phyloP scores from a whole-genome alignment of 108 stramenopile species.

The Conticribra guillardii region DNA sequence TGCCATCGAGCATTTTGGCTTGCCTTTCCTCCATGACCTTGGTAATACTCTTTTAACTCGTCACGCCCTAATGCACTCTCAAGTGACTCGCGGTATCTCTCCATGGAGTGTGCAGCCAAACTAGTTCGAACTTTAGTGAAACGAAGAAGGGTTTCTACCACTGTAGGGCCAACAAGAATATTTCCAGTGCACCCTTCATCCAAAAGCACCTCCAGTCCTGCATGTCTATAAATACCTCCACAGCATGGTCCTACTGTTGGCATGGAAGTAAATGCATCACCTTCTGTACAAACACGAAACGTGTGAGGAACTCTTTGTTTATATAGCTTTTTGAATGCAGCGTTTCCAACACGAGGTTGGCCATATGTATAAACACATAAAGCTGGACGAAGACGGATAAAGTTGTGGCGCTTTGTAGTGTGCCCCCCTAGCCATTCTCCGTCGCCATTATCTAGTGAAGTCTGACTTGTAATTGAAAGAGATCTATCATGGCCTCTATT shows the following conservation, averaged over 20 bases:
- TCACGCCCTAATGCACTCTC: constrained; percentile 67
- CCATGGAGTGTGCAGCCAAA: constrained; percentile 68
- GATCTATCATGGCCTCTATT: background rate
- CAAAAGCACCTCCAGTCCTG: constrained; percentile 75
- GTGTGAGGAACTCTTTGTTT: constrained; percentile 81
- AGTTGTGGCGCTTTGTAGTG: constrained; percentile 17
- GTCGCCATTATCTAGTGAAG: constrained; percentile 27
- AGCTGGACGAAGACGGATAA: constrained; percentile 65
- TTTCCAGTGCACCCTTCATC: constrained; percentile 84
- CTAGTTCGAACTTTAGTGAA: constrained; percentile 78
- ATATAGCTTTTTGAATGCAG: constrained; percentile 69
- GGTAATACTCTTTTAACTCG: constrained; percentile 76
- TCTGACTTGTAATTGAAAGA: constrained; percentile 17
- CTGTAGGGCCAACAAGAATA: constrained; percentile 80
- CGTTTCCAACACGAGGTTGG: constrained; percentile 51
- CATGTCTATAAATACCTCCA: constrained; percentile 78
- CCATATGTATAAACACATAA: constrained; percentile 83
- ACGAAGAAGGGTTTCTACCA: constrained; percentile 81
- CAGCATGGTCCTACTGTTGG: constrained; percentile 54
- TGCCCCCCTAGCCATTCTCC: constrained; percentile 30
- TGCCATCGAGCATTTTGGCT: constrained; percentile 28
- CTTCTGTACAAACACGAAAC: constrained; percentile 76
- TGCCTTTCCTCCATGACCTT: constrained; percentile 54
- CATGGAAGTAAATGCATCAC: constrained; percentile 76
- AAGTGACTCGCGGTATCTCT: constrained; percentile 69